Evolutionary conservation across 1,284 basidiomycete species (phyloP).

Genomic region (Apiotrichum siamense): DNA sequence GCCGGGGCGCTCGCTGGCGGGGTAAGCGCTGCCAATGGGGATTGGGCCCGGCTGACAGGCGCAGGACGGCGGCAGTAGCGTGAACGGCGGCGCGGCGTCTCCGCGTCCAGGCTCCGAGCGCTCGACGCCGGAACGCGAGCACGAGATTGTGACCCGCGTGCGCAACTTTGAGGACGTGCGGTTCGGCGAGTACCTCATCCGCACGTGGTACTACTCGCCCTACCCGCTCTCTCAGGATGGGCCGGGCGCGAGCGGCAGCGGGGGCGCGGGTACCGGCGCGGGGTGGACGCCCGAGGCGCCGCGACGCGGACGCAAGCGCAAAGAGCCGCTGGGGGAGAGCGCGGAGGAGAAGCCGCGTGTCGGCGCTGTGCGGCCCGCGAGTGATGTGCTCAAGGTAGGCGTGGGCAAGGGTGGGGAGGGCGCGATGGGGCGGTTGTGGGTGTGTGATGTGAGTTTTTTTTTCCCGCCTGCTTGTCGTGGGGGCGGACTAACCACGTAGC

Average conservation of each 20-base stretch:
- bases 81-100: background rate
- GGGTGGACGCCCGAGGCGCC: background rate
- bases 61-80: too few relatives aligned
- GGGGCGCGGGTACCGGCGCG: background rate
- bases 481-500: too few relatives aligned
- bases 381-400: constrained; percentile 62
- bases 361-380: constrained; percentile 53
- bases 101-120: background rate
- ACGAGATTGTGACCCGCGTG: constrained; percentile 38
- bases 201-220: constrained; percentile 69
- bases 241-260: constrained; percentile 51
- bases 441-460: constrained; percentile 40
- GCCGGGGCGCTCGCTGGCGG: background rate
- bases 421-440: constrained; percentile 41
- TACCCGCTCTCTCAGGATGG: constrained; percentile 59
- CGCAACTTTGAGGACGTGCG: constrained; percentile 47
- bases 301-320: constrained; percentile 10
- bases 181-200: constrained; percentile 42
- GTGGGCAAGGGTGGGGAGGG: constrained; percentile 53
- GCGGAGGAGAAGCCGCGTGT: background rate
- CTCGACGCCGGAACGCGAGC: constrained; percentile 38
- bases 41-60: too few relatives aligned
- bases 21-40: background rate
- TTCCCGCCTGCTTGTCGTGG: background rate
- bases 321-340: background rate